Conservation (phyloP, 2,329 filamentous ascomycete genomes). For the Alternaria sp. region DNA sequence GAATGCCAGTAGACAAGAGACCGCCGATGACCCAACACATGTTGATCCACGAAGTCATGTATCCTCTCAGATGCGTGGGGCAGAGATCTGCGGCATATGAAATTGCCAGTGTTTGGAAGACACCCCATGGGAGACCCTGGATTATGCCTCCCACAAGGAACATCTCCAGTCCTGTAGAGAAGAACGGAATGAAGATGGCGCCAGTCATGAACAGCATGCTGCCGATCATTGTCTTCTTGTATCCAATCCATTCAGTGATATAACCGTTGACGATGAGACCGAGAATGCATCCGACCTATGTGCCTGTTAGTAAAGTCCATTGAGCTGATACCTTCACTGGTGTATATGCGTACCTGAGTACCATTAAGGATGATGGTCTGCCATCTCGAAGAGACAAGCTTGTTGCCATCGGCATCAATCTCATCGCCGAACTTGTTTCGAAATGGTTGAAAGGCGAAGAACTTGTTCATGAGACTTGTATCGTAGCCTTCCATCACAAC, state of each 20-base stretch:
- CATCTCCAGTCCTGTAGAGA: constrained; percentile 57
- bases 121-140: constrained; percentile 53
- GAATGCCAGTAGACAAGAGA: constrained; percentile 72
- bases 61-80: constrained; percentile 68
- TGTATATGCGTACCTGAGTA: constrained; percentile 42
- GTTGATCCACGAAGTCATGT: constrained; percentile 69
- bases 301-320: constrained; percentile 16
- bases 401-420: constrained; percentile 43
- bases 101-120: constrained; percentile 49
- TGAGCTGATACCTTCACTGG: neutral
- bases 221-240: constrained; percentile 38
- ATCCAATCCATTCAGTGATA: constrained; percentile 53
- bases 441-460: constrained; percentile 63
- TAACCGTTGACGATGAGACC: constrained; percentile 56
- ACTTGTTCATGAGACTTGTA: constrained; percentile 78
- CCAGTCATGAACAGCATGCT: constrained; percentile 34
- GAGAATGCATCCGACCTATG: constrained; percentile 51
- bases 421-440: constrained; percentile 51
- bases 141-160: constrained; percentile 66
- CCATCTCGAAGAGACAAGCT: constrained; percentile 52
- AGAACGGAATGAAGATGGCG: constrained; percentile 40
- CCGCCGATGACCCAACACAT: constrained; percentile 75
- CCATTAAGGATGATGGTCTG: constrained; percentile 56
- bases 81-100: constrained; percentile 62
- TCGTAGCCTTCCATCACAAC: constrained; percentile 93